Evolutionary conservation across 1,139 yeast genomes (phyloP).

Genomic region (Blastobotrys raffinosifermentans): DNA sequence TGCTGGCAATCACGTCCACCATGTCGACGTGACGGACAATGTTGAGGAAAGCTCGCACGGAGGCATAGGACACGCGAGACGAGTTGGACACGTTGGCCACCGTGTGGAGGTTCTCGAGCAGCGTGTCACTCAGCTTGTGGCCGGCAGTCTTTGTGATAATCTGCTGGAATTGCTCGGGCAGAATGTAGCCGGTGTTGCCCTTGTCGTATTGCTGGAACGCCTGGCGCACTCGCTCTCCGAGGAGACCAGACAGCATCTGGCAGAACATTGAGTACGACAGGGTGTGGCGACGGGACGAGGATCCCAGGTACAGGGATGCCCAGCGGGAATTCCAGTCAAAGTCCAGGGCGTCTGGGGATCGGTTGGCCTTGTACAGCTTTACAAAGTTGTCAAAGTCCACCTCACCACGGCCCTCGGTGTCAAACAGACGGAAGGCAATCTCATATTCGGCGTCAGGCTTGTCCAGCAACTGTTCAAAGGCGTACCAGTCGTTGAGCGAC

Average conservation of each 20-base stretch:
- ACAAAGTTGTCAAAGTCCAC: constrained; percentile 39
- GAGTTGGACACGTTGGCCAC: constrained; percentile 34
- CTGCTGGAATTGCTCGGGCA: constrained; percentile 38
- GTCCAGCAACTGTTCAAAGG: constrained; percentile 35
- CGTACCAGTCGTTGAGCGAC: constrained; percentile 37
- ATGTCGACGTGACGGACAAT: constrained; percentile 39
- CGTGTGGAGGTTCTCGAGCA: constrained; percentile 35
- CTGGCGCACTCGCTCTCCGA: constrained; percentile 44
- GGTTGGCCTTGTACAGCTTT: constrained; percentile 32
- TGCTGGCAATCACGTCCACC: constrained; percentile 36
- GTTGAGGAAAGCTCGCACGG: constrained; percentile 41
- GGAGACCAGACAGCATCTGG: constrained; percentile 41
- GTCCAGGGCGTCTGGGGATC: constrained; percentile 34
- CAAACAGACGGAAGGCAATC: constrained; percentile 41
- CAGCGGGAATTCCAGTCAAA: constrained; percentile 41
- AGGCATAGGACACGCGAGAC: constrained; percentile 37
- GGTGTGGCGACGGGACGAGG: constrained; percentile 33
- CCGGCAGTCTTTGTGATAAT: constrained; percentile 36
- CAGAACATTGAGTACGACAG: constrained; percentile 40
- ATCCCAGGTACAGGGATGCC: constrained; percentile 40
- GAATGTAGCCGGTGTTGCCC: constrained; percentile 35
- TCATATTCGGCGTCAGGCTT: constrained; percentile 45
- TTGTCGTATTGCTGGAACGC: constrained; percentile 38
- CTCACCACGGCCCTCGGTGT: constrained; percentile 35
- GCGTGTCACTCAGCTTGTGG: constrained; percentile 39